Evolutionary conservation across 108 stramenopile genomes (phyloP), one percentile per base, ranked within the genome.

Genomic region (Parietichytrium sp.): DNA sequence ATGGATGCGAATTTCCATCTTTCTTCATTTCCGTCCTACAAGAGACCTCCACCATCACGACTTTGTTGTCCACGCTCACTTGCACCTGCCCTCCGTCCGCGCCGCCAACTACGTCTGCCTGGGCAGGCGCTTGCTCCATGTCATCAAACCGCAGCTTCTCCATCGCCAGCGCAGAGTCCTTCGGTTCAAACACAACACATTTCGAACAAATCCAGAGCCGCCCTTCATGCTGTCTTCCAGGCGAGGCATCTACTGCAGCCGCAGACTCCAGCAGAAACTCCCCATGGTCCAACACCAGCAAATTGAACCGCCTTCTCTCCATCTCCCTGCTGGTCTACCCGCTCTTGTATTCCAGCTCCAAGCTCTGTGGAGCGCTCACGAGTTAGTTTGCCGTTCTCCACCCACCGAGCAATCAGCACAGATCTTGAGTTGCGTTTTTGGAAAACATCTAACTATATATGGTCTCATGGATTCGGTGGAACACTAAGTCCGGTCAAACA

Each of bases 151-250:
- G 81, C 16, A 84, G 87, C 48, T 86, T 89, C 3, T 86, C 79
- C 2, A 88, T 53, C 10, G 88, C 86, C 29, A 79, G 18, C 26
- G 42, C 49, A n/a, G 79, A 18, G 27, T 89, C 88, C 30, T 47
- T 48, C 6, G 89, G 89, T 54, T 90, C 89, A 55, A 90, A 90
- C 3, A 89, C 55, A 3, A 90, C 85, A 4, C 78, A 83, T 36
- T 88, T 53, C 26, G 85, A 86, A 80, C 86, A 90, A 18, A 88
- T 49, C 52, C 87, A 87, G 15, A 90, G 84, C 36, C 89, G 48
- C 7, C 89, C 89, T 29, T 85, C 23, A 54, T 77, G 52, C 23
- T 82, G 79, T 31, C 80, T 51, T 12, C 84, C 20, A 29, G 26
- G 54, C 26, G 51, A 10, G 6, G 54, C 29, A 12, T 47, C 79